Conservation (phyloP, 352 stramenopile genomes). For the Phytophthora pluvialis region DNA sequence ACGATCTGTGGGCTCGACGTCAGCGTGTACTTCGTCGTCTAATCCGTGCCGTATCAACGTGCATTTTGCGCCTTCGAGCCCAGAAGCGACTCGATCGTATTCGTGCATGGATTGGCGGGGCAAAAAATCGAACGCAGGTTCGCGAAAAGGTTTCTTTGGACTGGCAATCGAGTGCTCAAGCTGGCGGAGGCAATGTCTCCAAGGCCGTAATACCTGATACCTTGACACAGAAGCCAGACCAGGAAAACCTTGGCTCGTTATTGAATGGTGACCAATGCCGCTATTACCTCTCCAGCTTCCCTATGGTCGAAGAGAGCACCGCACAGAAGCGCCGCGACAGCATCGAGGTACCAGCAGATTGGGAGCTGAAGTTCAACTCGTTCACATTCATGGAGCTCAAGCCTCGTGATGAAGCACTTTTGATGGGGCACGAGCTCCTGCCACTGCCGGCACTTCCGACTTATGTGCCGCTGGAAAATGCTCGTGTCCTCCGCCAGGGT, state of each 20-base stretch:
- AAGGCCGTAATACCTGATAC: neutral
- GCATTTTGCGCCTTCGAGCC: slow-evolving; percentile 70
- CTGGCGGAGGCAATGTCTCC: neutral
- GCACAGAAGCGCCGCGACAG: slow-evolving; percentile 38
- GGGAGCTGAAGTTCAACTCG: slow-evolving; percentile 54
- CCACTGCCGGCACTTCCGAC: slow-evolving; percentile 62
- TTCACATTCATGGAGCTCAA: slow-evolving; percentile 70
- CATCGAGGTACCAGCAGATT: slow-evolving; percentile 52
- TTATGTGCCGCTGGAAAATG: slow-evolving; percentile 61
- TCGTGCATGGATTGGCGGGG: slow-evolving; percentile 54
- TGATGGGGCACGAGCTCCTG: slow-evolving; percentile 66
- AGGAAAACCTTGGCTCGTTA: neutral
- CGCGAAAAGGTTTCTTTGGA: slow-evolving; percentile 66
- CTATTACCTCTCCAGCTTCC: slow-evolving; percentile 59
- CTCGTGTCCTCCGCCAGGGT: slow-evolving; percentile 45
- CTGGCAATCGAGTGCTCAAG: slow-evolving; percentile 38
- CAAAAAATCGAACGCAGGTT: slow-evolving; percentile 58
- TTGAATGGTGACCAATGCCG: neutral
- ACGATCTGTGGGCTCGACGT: slow-evolving; percentile 84
- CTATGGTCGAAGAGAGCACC: slow-evolving; percentile 65
- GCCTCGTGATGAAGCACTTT: slow-evolving; percentile 68
- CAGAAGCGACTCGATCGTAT: slow-evolving; percentile 65
- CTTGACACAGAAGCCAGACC: neutral
- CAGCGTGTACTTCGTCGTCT: slow-evolving; percentile 75
- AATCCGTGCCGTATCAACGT: slow-evolving; percentile 72